These are phyloP conservation scores for Aspergillus sp. DNA, from an alignment of 2,329 filamentous ascomycete species.

Conservation along the genomic window DNA sequence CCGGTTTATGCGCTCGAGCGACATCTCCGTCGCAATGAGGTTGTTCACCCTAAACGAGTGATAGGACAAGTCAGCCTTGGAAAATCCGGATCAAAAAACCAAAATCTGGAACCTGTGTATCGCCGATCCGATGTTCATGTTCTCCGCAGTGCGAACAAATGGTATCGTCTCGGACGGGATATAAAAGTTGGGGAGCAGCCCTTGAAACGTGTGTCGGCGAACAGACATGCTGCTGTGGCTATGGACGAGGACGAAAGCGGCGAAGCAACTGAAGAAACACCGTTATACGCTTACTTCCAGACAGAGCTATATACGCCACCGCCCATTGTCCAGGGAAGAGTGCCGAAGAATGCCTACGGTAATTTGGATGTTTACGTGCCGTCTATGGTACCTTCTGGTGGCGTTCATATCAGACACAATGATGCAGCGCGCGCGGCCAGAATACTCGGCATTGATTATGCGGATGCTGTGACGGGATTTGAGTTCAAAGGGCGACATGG, in stretches of 20 bases:
- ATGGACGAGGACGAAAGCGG: conserved; percentile 39
- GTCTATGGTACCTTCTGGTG: conserved; percentile 62
- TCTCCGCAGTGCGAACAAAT: conserved; percentile 78
- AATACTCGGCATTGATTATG: conserved; percentile 77
- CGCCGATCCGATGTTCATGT: conserved; percentile 75
- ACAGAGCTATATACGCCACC: conserved; percentile 73
- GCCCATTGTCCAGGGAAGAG: conserved; percentile 68
- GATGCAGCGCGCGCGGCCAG: conserved; percentile 70
- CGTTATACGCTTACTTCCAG: conserved; percentile 59
- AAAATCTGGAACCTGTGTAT: conserved; percentile 73
- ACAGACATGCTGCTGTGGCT: conserved; percentile 32
- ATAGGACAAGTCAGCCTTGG: conserved; percentile 72
- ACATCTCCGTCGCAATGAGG: conserved; percentile 79
- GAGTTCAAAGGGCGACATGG: conserved; percentile 82
- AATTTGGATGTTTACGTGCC: conserved; percentile 65
- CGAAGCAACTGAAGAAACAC: conserved; percentile 54
- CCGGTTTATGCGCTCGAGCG: conserved; percentile 80
- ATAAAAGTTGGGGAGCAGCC: conserved; percentile 78
- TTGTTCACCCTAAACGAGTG: conserved; percentile 68
- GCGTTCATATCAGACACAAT: conserved; percentile 55
- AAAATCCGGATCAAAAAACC: conserved; percentile 42
- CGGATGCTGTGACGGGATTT: conserved; percentile 87
- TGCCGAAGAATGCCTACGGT: conserved; percentile 63
- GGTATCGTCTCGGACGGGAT: conserved; percentile 84
- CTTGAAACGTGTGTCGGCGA: conserved; percentile 67